Conservation (phyloP, 768 basidiomycete genomes). For the Porphyrellus cyaneotinctus region DNA sequence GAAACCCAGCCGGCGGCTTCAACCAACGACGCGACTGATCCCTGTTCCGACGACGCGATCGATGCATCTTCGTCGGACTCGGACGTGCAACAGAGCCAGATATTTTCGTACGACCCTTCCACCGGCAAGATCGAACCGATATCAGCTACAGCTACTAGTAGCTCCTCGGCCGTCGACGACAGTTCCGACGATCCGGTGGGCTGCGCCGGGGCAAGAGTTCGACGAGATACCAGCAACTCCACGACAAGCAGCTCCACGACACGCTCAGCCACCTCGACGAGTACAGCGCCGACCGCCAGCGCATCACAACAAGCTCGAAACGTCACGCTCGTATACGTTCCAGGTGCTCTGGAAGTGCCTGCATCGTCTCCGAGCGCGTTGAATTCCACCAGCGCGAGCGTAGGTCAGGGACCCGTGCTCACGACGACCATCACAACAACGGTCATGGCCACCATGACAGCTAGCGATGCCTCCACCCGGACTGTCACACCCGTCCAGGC, state of each 20-base stretch:
- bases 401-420: constrained; percentile 2
- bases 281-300: constrained; percentile 9
- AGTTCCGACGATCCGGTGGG: not conserved
- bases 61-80: constrained; percentile 8
- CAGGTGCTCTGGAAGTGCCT: constrained; percentile 33
- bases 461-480: not conserved
- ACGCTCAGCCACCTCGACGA: constrained; percentile 18
- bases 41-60: constrained; percentile 8
- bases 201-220: constrained; percentile 12
- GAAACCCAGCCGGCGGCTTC: not conserved
- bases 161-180: constrained; percentile 23
- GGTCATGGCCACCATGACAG: constrained; percentile 10
- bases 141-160: constrained; percentile 35
- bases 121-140: constrained; percentile 53
- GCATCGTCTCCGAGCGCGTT: constrained; percentile 3
- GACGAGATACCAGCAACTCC: constrained; percentile 9
- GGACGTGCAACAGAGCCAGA: constrained; percentile 44
- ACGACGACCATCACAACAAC: constrained; percentile 30
- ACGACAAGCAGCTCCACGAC: constrained; percentile 6
- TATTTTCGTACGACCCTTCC: constrained; percentile 50
- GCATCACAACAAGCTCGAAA: constrained; percentile 25
- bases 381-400: not conserved
- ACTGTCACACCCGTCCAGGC: constrained; percentile 11
- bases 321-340: constrained; percentile 53
- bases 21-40: not conserved